Evolutionary conservation across 75 land plant genomes (phyloP), one percentile per base, ranked within the genome.

Genomic region (Sequoia sempervirens): DNA sequence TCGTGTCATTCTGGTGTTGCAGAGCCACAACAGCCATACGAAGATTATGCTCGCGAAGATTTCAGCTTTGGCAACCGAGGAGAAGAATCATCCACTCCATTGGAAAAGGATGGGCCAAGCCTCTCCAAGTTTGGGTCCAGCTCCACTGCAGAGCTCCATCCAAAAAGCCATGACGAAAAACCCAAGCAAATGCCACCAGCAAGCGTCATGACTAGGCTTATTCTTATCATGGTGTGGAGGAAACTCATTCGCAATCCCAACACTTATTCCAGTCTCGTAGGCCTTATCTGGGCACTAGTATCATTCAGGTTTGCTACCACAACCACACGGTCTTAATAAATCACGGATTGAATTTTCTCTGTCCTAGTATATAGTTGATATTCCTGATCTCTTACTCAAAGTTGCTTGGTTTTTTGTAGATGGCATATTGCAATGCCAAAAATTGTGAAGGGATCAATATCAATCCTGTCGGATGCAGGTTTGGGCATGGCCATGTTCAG

Each of bases 401-500:
- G 15, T 80, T 28, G n/a, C n/a, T 46, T 47, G 32, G 12, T 80
- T 8, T 8, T 32, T 84, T 66, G 72, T 46, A 96, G 98, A 89
- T 96, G 97, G 97, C 83, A 96, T 73, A 83, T 96, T 75, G 28
- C 18, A 17, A 96, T 96, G 99, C 99, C 99, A 13, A 87, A 78
- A 53, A 92, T 96, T 36, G 74, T 96, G 23, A 79, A 91, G 75
- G 58, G 87, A 68, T 96, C 99, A 4, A 93, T 96, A 75, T 83
- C 95, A 70, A 96, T 96, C 56, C 91, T 96, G 40, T 95, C 97
- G 9, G 94, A 96, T 81, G 97, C 97, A 7, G 99, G 97, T 46
- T 93, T 96, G 52, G 98, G 98, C 75, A 95, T 96, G 97, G 97
- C 97, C 30, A 96, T 96, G 98, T 96, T 96, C 82, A 95, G 97